Base-by-base conservation (phyloP, 345 rosid genomes). In the Aurinia saxatilis region DNA sequence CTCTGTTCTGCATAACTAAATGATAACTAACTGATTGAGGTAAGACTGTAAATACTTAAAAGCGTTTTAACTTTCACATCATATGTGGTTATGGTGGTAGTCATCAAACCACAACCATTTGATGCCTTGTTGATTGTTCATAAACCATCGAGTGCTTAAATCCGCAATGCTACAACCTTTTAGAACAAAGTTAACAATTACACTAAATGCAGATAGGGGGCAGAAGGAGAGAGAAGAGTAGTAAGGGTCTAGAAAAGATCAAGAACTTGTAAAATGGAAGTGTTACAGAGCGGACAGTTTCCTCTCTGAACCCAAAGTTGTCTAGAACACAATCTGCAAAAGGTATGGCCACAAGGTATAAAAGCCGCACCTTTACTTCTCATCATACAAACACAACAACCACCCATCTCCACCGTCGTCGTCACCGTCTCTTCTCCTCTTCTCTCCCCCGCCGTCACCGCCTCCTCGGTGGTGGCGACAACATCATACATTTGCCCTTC, bases 371-470 rank as follows among this genome's bases (percentile, higher is more conserved):
- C 96, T 79, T 85, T 93, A 51, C 83, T 86, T 78, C 97, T 84
- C 49, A 90, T 81, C 99, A 93, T 90, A 82, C 99, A 93, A 63
- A 93, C 95, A 71, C 99, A 87, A 77, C 99, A 90, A 11, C 72
- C 65, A 11, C 72, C 67, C 17, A 60, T 47, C 71, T 87, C 93
- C 77, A 9, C 44, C 82, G 0, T 40, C 76, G 55, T 77, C 7
- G 63, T 80, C 18, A 45, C 30, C 3, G 6, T 6, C 80, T 67
- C 75, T n/a, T 13, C 41, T 73, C 44, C 81, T 0, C 56, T 79
- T 18, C 75, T 79, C 3, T 52, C 73, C 0, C 57, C 72, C 0
- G 55, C 78, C 7, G 63, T 80, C 18, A 45, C 30, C 3, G 6
- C 30, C 80, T 67, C 75, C 68, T 8, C 74, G 60, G n/a, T 77